Percentiles rank a stretch among this genome's conserved stretches.
phyloP scores from a whole-genome alignment of 441 rosid species.

The Arabidopsis lyrata region DNA sequence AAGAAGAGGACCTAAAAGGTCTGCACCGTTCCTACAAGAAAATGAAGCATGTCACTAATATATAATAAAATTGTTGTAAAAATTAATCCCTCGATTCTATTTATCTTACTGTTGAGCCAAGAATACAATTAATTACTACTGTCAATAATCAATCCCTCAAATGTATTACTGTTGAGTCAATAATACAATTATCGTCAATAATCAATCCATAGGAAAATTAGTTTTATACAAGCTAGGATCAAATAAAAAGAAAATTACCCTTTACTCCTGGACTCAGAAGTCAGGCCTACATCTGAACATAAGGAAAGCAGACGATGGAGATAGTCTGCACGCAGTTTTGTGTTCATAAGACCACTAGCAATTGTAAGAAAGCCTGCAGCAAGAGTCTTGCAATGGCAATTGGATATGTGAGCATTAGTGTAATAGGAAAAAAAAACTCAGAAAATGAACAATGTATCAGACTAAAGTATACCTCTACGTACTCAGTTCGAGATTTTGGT shows the following conservation, averaged over 20 bases:
- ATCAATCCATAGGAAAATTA: not conserved
- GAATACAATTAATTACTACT: no score
- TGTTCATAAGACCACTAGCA: conserved; percentile 67
- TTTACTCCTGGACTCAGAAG: conserved; percentile 84
- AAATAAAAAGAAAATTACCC: conserved; percentile 66
- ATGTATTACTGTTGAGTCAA: not conserved
- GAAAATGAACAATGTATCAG: conserved; percentile 32
- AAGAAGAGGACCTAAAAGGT: conserved; percentile 86
- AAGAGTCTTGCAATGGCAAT: conserved; percentile 76
- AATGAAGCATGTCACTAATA: conserved; percentile 12
- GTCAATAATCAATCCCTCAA: not conserved
- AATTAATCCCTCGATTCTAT: not conserved
- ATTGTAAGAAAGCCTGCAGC: conserved; percentile 88
- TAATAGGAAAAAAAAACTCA: conserved; percentile 37
- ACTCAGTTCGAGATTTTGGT: conserved; percentile 67
- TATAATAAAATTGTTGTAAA: not conserved
- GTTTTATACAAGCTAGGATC: conserved; percentile 1
- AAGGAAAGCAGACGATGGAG: conserved; percentile 84
- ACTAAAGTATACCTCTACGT: conserved; percentile 68
- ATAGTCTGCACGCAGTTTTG: conserved; percentile 77
- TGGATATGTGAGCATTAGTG: conserved; percentile 59
- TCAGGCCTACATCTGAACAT: conserved; percentile 91
- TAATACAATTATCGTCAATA: no score
- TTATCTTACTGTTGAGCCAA: not conserved
- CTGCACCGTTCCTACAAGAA: conserved; percentile 80